Evolutionary conservation across 352 stramenopile genomes (phyloP).

Genomic region (Phytophthora nicotianae): DNA sequence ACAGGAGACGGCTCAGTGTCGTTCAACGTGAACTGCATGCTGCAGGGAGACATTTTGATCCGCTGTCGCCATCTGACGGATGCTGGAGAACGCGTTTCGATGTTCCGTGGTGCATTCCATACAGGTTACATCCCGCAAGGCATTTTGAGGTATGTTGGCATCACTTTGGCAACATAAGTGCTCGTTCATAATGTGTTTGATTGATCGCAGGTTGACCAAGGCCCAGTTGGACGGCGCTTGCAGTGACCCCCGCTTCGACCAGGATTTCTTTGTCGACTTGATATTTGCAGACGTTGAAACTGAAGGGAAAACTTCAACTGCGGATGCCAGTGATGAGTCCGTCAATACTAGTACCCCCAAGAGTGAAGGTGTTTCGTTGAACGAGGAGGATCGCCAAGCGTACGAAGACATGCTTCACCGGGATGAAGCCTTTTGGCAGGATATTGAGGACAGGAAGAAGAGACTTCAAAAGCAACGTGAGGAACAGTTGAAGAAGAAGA

Average conservation of each 20-base stretch:
- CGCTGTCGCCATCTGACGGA: constrained; percentile 95
- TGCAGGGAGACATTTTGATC: constrained; percentile 98
- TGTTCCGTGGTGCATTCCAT: constrained; percentile 98
- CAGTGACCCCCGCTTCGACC: constrained; percentile 91
- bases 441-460: constrained; percentile 84
- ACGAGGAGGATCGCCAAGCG: constrained; percentile 79
- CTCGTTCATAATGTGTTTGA: background rate
- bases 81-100: constrained; percentile 89
- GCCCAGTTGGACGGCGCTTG: constrained; percentile 96
- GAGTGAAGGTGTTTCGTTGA: constrained; percentile 76
- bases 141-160: constrained; percentile 82
- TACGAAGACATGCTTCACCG: constrained; percentile 91
- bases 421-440: constrained; percentile 86
- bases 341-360: constrained; percentile 46
- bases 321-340: constrained; percentile 18
- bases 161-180: background rate
- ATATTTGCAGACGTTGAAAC: constrained; percentile 95
- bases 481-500: constrained; percentile 72
- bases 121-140: constrained; percentile 97
- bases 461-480: constrained; percentile 74
- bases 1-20: constrained; percentile 88
- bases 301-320: constrained; percentile 43
- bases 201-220: constrained; percentile 90
- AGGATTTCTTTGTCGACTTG: constrained; percentile 97
- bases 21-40: constrained; percentile 95